Conservation (phyloP, 23 red algal genomes). For the Gracilaria gracilis region DNA sequence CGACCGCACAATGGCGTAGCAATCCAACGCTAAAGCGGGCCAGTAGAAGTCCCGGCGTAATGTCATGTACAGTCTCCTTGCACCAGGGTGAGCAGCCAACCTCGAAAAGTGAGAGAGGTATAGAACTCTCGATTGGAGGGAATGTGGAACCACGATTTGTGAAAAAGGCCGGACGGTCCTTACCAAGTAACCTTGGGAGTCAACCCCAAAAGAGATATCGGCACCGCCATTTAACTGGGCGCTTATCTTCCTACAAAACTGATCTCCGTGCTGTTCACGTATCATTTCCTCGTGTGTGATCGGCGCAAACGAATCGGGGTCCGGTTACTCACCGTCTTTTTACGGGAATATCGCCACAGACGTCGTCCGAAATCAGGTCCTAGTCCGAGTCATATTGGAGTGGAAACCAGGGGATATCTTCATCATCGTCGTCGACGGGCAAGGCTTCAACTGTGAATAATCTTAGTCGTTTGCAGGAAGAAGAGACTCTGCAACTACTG, state of each 20-base stretch:
- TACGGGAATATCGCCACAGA: too few relatives aligned
- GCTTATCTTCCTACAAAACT: conserved; percentile 10
- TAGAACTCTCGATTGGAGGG: background rate
- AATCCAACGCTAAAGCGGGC: too few relatives aligned
- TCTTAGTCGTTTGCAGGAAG: too few relatives aligned
- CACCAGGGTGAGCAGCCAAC: conserved; percentile 3
- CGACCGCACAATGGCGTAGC: too few relatives aligned
- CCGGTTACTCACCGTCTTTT: background rate
- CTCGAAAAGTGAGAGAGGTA: background rate
- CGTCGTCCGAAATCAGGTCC: too few relatives aligned
- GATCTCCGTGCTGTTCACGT: background rate
- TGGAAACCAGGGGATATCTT: too few relatives aligned
- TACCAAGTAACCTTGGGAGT: background rate
- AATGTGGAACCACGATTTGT: conserved; percentile 3
- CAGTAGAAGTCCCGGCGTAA: background rate
- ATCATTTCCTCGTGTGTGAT: background rate
- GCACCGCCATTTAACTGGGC: conserved; percentile 14
- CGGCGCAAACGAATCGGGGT: background rate
- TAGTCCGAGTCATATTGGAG: too few relatives aligned
- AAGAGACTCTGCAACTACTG: too few relatives aligned
- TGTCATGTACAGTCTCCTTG: background rate
- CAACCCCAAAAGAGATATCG: background rate
- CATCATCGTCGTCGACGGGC: too few relatives aligned
- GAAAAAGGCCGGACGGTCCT: background rate
- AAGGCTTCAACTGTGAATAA: too few relatives aligned